Evolutionary conservation across 1,284 basidiomycete species (phyloP).

Genomic region (Leccinum subrobustum): DNA sequence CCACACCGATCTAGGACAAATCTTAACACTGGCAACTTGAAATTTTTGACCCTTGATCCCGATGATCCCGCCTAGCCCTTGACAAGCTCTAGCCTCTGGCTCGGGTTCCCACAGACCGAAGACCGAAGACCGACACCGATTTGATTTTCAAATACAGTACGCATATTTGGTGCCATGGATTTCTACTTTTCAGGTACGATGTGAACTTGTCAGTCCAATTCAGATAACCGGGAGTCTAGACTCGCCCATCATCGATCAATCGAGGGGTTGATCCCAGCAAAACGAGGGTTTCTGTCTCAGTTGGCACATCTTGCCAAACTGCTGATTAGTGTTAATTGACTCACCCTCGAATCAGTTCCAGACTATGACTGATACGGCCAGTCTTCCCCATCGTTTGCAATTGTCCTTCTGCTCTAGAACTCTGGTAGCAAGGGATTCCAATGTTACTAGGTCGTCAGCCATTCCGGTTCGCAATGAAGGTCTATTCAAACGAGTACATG

Average conservation of each 20-base stretch:
- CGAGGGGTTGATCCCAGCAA: background rate
- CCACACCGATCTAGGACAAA: background rate
- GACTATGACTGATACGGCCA: background rate
- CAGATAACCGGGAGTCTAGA: slow-evolving; percentile 6
- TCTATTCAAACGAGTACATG: slow-evolving; percentile 8
- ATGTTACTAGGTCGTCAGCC: background rate
- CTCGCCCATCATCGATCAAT: slow-evolving; percentile 15
- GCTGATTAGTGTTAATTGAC: background rate
- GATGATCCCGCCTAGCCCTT: slow-evolving; percentile 3
- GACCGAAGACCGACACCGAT: background rate
- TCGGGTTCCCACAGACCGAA: background rate
- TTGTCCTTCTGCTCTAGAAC: background rate
- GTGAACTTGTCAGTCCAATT: slow-evolving; percentile 1
- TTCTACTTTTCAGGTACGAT: background rate
- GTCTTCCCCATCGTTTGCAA: background rate
- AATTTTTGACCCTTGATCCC: background rate
- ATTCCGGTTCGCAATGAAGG: background rate
- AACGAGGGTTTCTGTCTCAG: slow-evolving; percentile 10
- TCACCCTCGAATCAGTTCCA: slow-evolving; percentile 11
- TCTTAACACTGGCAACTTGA: background rate
- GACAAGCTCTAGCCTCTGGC: slow-evolving; percentile 6
- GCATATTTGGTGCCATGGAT: background rate
- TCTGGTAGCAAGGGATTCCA: background rate
- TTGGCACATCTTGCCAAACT: slow-evolving; percentile 1
- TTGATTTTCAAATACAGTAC: slow-evolving; percentile 27